A percentile compares a stretch with the other conserved stretches of the same genome.
phyloP scores from a whole-genome alignment of 306 rosid species.

The Lathyrus sativus region DNA sequence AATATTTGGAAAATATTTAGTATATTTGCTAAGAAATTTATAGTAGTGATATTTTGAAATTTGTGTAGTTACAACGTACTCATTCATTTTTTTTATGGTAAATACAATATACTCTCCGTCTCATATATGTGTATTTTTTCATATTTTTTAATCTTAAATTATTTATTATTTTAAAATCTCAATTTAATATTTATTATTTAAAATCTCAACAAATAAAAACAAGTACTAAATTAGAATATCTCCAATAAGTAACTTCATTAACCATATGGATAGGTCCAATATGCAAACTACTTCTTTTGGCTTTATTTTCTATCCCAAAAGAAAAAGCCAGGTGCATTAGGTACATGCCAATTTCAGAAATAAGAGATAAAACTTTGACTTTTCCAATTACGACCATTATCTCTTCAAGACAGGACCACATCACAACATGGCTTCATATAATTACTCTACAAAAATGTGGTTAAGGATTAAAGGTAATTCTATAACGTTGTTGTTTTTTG shows the following conservation, averaged over 20 bases:
- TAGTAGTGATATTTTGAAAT: no score
- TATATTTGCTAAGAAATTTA: no score
- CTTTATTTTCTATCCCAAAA: constrained; percentile 29
- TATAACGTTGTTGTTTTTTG: constrained; percentile 32
- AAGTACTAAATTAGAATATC: background rate
- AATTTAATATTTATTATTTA: no score
- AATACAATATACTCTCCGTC: no score
- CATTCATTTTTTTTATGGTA: no score
- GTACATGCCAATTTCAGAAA: constrained; percentile 39
- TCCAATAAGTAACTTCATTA: constrained; percentile 10
- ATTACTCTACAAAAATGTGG: constrained; percentile 38
- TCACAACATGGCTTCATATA: background rate
- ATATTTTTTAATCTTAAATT: no score
- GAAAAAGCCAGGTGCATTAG: constrained; percentile 41
- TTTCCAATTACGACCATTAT: constrained; percentile 25
- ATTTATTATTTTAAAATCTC: no score
- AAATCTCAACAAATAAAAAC: background rate
- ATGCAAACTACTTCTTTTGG: constrained; percentile 25
- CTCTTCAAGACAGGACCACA: constrained; percentile 41
- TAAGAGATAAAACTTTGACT: constrained; percentile 32
- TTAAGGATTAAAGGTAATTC: constrained; percentile 25
- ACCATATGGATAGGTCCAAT: constrained; percentile 13
- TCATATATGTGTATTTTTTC: no score
- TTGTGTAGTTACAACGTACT: no score
- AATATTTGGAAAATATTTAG: background rate